phyloP scores from a whole-genome alignment of 2,329 filamentous ascomycete genomes.

The Diaporthe sp. region DNA sequence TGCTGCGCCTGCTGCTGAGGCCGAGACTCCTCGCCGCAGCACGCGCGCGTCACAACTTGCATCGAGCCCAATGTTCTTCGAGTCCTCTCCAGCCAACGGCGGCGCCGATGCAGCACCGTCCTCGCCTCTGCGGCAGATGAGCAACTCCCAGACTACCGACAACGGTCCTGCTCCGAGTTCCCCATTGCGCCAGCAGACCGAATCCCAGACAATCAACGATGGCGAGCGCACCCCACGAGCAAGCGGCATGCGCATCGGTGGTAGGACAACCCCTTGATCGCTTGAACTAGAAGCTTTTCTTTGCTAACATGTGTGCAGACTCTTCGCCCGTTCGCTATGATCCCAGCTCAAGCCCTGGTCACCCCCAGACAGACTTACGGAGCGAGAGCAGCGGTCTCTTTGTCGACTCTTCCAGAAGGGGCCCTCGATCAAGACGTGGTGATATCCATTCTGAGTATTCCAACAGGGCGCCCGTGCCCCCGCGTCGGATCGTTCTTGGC shows the following conservation, averaged over 20 bases:
- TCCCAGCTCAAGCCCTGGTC: slow-evolving; percentile 87
- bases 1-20: slow-evolving; percentile 9
- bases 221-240: slow-evolving; percentile 79
- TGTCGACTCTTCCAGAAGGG: slow-evolving; percentile 64
- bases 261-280: slow-evolving; percentile 54
- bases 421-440: slow-evolving; percentile 70
- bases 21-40: slow-evolving; percentile 47
- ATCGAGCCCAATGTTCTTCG: slow-evolving; percentile 86
- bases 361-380: slow-evolving; percentile 76
- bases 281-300: background rate
- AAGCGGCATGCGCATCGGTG: slow-evolving; percentile 68
- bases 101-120: slow-evolving; percentile 53
- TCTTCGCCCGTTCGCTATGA: slow-evolving; percentile 94
- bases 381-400: slow-evolving; percentile 92
- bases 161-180: slow-evolving; percentile 62
- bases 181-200: slow-evolving; percentile 68
- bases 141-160: slow-evolving; percentile 64
- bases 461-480: slow-evolving; percentile 61
- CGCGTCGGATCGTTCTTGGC: slow-evolving; percentile 68
- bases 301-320: slow-evolving; percentile 61
- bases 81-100: slow-evolving; percentile 55
- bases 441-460: slow-evolving; percentile 88
- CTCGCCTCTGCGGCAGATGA: slow-evolving; percentile 67
- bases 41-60: slow-evolving; percentile 63
- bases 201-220: slow-evolving; percentile 63